Evolutionary conservation across 1,284 basidiomycete genomes (phyloP), one percentile per base, ranked within the genome.

Genomic region (Ganoderma meredithae): DNA sequence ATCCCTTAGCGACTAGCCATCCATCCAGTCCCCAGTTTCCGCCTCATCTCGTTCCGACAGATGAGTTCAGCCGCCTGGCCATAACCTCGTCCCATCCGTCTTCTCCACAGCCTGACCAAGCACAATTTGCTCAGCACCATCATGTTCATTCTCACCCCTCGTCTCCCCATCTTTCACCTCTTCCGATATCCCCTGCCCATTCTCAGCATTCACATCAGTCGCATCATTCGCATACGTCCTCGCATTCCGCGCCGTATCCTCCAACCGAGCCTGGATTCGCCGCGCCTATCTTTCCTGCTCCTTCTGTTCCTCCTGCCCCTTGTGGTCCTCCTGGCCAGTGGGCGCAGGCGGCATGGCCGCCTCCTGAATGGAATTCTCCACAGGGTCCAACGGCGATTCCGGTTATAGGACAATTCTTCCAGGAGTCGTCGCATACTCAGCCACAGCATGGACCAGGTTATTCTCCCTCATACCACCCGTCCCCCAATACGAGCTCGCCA

Each of bases 281-380:
- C 2, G 68, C 71, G 3, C 53, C 43, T 47, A 19, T 66, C 12
- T 72, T 68, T 58, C 72, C 68, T 3, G 25, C 65, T 13, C 63
- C 67, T 44, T 47, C 58, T 17, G 49, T n/a, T 27, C 62, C 64
- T 58, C 15, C 59, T 63, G 52, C 63, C 44, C 63, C 65, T 17
- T 31, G 27, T 44, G 61, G 49, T 31, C 60, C 71, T 8, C 64
- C 72, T 19, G 72, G 68, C 2, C 69, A 70, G 1, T 72, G 72
- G 75, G 73, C 79, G 36, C 81, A 81, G 61, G 75, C 76, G 5
- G 81, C 82, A 62, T 86, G 85, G 85, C 84, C 85, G 43, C 84
- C 85, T 55, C 72, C 81, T 9, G 83, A 86, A 56, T 86, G 85
- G 85, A 76, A 64, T 41, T 58, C 71, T 5, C 71, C 67, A 9